Percentiles rank a stretch among this genome's conserved stretches.
phyloP scores from a whole-genome alignment of 768 basidiomycete genomes.

The Ephemerocybe angulata region DNA sequence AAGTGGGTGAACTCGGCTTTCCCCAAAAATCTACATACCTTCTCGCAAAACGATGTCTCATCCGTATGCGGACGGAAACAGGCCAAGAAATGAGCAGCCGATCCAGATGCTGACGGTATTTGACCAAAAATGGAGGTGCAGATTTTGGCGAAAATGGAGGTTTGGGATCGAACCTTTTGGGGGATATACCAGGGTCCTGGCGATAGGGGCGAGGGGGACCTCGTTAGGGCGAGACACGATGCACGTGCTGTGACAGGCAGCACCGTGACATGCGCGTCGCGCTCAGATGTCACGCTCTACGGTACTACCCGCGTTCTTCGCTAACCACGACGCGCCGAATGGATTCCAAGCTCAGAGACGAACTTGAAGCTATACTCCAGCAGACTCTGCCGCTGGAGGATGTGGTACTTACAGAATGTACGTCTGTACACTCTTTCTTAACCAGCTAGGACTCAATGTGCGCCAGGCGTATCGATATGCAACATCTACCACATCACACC shows the following conservation, averaged over 20 bases:
- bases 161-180: no score
- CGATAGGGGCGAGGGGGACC: no score
- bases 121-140: no score
- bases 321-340: background rate
- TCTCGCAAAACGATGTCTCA: no score
- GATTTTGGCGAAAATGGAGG: no score
- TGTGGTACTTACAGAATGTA: slow-evolving; percentile 50
- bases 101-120: no score
- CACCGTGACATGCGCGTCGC: background rate
- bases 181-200: no score
- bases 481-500: slow-evolving; percentile 54
- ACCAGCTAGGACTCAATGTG: background rate
- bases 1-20: no score
- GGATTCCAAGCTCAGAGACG: background rate
- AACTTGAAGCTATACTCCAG: background rate
- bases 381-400: background rate
- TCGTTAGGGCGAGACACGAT: background rate
- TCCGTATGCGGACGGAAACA: no score
- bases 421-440: slow-evolving; percentile 1
- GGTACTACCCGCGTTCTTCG: background rate
- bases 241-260: slow-evolving; percentile 4
- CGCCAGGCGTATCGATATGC: slow-evolving; percentile 62
- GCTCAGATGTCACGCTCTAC: background rate
- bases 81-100: no score
- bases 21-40: no score